Percentiles rank a stretch among this genome's conserved stretches.
phyloP scores from a whole-genome alignment of 2,329 filamentous ascomycete genomes.

The Aspergillus caelatus region DNA sequence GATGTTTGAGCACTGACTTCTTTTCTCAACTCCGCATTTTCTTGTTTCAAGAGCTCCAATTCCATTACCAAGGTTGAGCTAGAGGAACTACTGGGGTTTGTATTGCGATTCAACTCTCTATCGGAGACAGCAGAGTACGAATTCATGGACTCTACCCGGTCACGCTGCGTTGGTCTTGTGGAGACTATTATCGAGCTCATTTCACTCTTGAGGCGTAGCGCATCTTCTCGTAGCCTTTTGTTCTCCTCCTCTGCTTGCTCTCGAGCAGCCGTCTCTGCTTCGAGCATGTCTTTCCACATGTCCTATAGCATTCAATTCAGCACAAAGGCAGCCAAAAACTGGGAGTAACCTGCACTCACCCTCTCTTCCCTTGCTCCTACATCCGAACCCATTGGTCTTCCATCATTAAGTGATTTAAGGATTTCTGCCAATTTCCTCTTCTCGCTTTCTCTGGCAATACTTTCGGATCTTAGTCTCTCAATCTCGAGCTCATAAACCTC shows the following conservation, averaged over 20 bases:
- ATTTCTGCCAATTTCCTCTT: constrained; percentile 84
- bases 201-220: constrained; percentile 66
- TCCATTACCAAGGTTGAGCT: constrained; percentile 79
- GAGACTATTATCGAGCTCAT: constrained; percentile 31
- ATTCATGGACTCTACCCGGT: constrained; percentile 39
- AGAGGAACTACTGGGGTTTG: constrained; percentile 59
- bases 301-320: constrained; percentile 54
- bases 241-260: constrained; percentile 93
- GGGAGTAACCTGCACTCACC: constrained; percentile 32
- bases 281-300: constrained; percentile 92
- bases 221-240: constrained; percentile 78
- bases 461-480: constrained; percentile 78
- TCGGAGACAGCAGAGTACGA: constrained; percentile 43
- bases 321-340: background rate
- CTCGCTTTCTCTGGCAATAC: constrained; percentile 76
- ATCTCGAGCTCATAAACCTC: constrained; percentile 84
- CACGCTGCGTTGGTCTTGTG: constrained; percentile 35
- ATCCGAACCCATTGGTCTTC: constrained; percentile 52
- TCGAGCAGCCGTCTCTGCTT: constrained; percentile 84
- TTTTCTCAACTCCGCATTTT: constrained; percentile 87
- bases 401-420: constrained; percentile 66
- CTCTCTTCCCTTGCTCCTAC: constrained; percentile 53
- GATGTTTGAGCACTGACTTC: constrained; percentile 95
- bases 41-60: constrained; percentile 79
- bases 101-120: constrained; percentile 38